Base-by-base conservation (phyloP, 2,329 filamentous ascomycete species). In the Fusarium verticillioides region DNA sequence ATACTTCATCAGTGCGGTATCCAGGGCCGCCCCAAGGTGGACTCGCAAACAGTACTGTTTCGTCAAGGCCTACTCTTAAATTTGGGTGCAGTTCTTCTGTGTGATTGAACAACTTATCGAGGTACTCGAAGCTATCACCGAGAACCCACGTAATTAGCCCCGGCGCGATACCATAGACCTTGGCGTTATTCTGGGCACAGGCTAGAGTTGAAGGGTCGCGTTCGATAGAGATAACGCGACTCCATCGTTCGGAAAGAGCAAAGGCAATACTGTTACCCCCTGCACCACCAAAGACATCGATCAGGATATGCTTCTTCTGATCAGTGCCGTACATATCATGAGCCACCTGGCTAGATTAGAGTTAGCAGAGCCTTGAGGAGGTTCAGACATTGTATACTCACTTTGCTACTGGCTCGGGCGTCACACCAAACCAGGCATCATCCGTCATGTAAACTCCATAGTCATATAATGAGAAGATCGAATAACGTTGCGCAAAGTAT, bases 221-320 rank as follows among this genome's bases (percentile, higher is more conserved):
- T 83, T 99, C 96, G 75, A 99, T 92, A 46, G 93, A 94, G 79
- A 98, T 94, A 72, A 99, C 90, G 72, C 90, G 91, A 58, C 91
- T 89, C 93, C 94, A 99, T 72, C 91, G 90, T 26, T 88, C 90
- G 1, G 92, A 94, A 15, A 91, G 88, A 23, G 96, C 96, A 77
- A 99, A 97, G n/a, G 95, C 94, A 76, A 99, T 98, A 30, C 93
- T 90, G 81, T 99, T 99, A 61, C 95, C 96, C 42, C 97, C 96
- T 2, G 94, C 95, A 47, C 96, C 96, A 34, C 92, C 94, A 83
- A 99, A 99, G 50, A 93, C 89, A 81, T 99, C 96, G 66, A 99
- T 90, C 42, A 99, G 84, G 40, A 92, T 89, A 15, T 85, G 89
- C 75, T 91, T 93, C 34, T 78, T 60, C 32, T 88, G 84, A 30